These are phyloP conservation scores for Liquidambar formosana DNA, from an alignment of 164 flowering plant species.

Conservation along the genomic window DNA sequence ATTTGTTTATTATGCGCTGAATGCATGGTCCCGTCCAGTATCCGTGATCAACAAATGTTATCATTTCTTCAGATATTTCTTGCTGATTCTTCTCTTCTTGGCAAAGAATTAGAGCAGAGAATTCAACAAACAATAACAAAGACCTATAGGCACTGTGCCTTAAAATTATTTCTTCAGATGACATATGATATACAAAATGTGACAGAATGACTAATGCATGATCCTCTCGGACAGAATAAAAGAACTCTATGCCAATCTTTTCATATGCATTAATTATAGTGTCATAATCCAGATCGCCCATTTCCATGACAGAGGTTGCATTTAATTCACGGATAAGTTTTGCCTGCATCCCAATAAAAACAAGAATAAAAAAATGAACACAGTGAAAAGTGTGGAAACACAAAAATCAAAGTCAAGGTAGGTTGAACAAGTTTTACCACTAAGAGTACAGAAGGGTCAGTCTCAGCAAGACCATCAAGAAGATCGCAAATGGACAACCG, in stretches of 20 bases:
- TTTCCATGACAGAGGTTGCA: constrained; percentile 61
- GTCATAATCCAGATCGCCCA: constrained; percentile 77
- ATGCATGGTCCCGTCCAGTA: constrained; percentile 55
- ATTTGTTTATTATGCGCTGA: constrained; percentile 48
- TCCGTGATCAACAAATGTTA: constrained; percentile 14
- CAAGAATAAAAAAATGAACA: background rate
- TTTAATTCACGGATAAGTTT: constrained; percentile 62
- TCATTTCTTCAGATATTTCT: constrained; percentile 22
- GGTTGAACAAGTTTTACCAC: constrained; percentile 71
- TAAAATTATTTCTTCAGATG: constrained; percentile 65
- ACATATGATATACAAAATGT: constrained; percentile 77
- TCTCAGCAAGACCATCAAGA: constrained; percentile 52
- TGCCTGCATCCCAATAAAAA: constrained; percentile 53
- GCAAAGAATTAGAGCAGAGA: constrained; percentile 43
- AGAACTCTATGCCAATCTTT: constrained; percentile 46
- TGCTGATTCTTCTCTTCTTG: constrained; percentile 16
- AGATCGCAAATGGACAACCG: constrained; percentile 63
- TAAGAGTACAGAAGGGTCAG: constrained; percentile 54
- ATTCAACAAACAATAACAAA: constrained; percentile 65
- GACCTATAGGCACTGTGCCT: constrained; percentile 74
- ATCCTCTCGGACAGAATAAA: constrained; percentile 38
- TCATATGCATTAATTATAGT: constrained; percentile 64
- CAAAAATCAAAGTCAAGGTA: constrained; percentile 3
- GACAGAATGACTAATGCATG: constrained; percentile 70
- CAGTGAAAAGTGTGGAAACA: background rate